Base-by-base conservation (phyloP, 139 green algal species). In the Haematococcus lacustris region DNA sequence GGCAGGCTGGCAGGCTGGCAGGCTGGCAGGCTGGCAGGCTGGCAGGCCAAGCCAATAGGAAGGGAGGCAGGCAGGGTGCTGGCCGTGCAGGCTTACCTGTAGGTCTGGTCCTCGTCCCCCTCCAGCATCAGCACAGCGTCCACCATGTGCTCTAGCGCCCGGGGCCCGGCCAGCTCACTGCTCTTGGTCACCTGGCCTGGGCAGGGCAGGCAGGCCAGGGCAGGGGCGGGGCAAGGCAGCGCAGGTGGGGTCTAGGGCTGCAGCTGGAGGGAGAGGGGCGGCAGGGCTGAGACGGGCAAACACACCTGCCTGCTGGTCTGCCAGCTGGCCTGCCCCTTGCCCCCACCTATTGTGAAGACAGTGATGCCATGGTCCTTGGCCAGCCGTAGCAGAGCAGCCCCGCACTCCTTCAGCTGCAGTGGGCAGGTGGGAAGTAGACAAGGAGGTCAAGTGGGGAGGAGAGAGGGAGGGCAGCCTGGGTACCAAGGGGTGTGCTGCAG, bases 81-180 rank as follows among this genome's bases (percentile, higher is more conserved):
- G n/a, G n/a, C n/a, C n/a, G n/a, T n/a, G n/a, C n/a, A n/a, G 63
- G 51, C 25, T 41, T 51, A 70, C 26, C 66, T 71, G 51, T 69
- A 69, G 17, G 37, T 30, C 63, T 50, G 37, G 9, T 82, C 76
- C 25, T 79, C 66, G 33, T 90, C 89, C 0, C 88, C 90, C 76
- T 99, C 91, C 76, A 99, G 83, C 70, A 94, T 96, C 70, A 99
- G 74, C 64, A 98, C 94, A 0, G 85, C 84, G 76, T 98, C 92
- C 37, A 98, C 95, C 65, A 98, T 92, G 85, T 99, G 95, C 75
- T 97, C 93, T 76, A 99, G 76, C 43, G 92, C 86, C 26, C 93
- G 85, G 3, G 95, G 95, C 7, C 94, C 94, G 21, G 92, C 92
- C 30, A 97, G 87, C 30, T 92, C 84, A 17, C 91, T 89, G 17